Evolutionary conservation across 345 rosid species (phyloP), one percentile per base, ranked within the genome.

Genomic region (Murraya paniculata): DNA sequence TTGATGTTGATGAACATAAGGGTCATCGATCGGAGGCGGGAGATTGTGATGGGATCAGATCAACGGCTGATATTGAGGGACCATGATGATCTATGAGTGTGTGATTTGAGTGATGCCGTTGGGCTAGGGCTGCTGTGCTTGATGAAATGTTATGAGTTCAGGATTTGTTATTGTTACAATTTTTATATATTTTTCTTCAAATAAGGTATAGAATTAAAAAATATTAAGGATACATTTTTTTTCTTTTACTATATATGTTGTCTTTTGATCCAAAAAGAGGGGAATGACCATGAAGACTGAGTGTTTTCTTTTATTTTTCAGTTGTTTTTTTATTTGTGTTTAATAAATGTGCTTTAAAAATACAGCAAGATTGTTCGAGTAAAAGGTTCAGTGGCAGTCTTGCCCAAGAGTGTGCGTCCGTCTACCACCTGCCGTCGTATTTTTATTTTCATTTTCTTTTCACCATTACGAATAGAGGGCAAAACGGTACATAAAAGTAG

Each of bases 41-140:
- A 45, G 77, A 70, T 80, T 6, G 55, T 22, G 14, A 2, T 53
- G 25, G 22, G 71, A 53, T 3, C 68, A 13, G 73, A 85, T 84
- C 87, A 82, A 90, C 90, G 91, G 91, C 84, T 82, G 48, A 28
- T 86, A 87, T 85, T 71, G 79, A 81, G 61, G 74, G 59, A 74
- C 36, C 81, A 83, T 74, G 35, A 73, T 28, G 1, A 28, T 19
- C 45, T 13, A 3, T n/a, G 9, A 25, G 30, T 22, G 25, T 8
- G 25, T 62, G 56, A 18, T 2, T 38, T 14, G 58, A 39, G 59
- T 61, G 28, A n/a, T 6, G 53, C 25, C 35, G 57, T 57, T 4
- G 27, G 25, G 11, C 22, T 60, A 2, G n/a, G 59, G 7, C 48
- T 71, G 10, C 22, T 22, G 22, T 6, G n/a, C 75, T 36, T 25